Percentiles rank a stretch among this genome's conserved stretches.
Evolutionary conservation across 2,329 filamentous ascomycete genomes (phyloP).

Genomic region (Zasmidium cellare): DNA sequence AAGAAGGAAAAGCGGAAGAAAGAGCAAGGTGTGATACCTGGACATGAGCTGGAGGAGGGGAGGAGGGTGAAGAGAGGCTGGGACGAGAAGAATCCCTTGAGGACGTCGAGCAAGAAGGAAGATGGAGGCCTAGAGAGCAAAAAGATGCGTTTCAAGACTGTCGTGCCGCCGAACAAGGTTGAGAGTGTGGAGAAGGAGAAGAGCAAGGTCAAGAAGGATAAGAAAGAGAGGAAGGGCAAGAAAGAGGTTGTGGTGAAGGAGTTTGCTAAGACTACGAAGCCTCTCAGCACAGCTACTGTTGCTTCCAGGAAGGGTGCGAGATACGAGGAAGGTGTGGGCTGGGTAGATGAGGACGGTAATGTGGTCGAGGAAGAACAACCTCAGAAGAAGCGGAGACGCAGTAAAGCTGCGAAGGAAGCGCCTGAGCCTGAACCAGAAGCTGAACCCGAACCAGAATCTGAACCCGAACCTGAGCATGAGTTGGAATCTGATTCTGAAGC

Average conservation of each 20-base stretch:
- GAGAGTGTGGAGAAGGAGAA: conserved; percentile 54
- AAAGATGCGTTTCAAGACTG: conserved; percentile 83
- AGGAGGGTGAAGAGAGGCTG: conserved; percentile 86
- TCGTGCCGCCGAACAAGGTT: conserved; percentile 57
- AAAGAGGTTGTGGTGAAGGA: conserved; percentile 76
- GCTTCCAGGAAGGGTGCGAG: conserved; percentile 49
- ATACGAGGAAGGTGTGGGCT: conserved; percentile 82
- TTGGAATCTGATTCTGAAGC: too few species aligned
- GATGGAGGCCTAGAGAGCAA: conserved; percentile 67
- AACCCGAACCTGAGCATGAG: too few species aligned
- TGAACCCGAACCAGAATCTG: too few species aligned
- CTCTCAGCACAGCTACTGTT: conserved; percentile 45
- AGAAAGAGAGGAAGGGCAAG: conserved; percentile 60
- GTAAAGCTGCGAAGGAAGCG: conserved; percentile 13
- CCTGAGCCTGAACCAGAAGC: conserved; percentile 1
- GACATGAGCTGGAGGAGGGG: conserved; percentile 69
- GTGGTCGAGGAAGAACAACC: conserved; percentile 62
- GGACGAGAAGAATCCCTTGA: conserved; percentile 59
- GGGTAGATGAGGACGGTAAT: conserved; percentile 78
- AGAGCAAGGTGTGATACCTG: conserved; percentile 58
- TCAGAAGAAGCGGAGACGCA: conserved; percentile 31
- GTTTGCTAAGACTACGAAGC: conserved; percentile 78
- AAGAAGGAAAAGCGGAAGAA: conserved; percentile 53
- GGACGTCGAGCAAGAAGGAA: conserved; percentile 51
- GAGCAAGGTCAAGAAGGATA: conserved; percentile 64